Base-by-base conservation (phyloP, 768 basidiomycete genomes). In the Kwoniella mangroviensis region DNA sequence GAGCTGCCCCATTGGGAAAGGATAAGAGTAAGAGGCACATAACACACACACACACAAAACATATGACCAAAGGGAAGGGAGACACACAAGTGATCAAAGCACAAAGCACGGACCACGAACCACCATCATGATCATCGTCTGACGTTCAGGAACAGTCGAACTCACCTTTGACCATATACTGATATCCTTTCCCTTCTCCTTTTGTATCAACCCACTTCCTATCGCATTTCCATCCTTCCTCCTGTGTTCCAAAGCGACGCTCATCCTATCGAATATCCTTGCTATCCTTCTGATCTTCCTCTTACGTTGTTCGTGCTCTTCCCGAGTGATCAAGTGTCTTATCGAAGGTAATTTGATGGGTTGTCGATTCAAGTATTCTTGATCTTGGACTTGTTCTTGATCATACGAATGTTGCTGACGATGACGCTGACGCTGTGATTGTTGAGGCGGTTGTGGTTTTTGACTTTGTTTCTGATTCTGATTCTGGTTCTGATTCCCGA, bases 91-190 rank as follows among this genome's bases (percentile, higher is more conserved):
- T 19, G 62, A 17, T 24, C 62, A 40, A 40, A 17, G 45, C 13
- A 10, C 19, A 12, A 15, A 17, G 45, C 13, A 10, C 19, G 1
- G 7, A 26, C 10, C 34, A 63, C 12, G 21, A 28, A 26, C 13
- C 22, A 21, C 12, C 7, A n/a, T 43, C 15, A 19, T 59, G 57
- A 49, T 57, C n/a, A 51, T 51, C 17, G 21, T 51, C 21, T n/a
- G 53, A 54, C 9, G 24, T 54, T 19, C 41, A 60, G 58, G 41
- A 60, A 60, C 42, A 58, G 28, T 49, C 17, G 4, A 49, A 49
- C 45, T 49, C 45, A 49, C 45, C 45, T 49, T 49, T 49, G 45
- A 49, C 45, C 45, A 49, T 49, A 49, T 49, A 49, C 19, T 19
- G 19, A 49, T 12, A 0, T 49, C 45, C 13, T 49, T 49, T 49